Conservation (phyloP, 2,329 filamentous ascomycete species). For the Cadophora luteo-olivacea region DNA sequence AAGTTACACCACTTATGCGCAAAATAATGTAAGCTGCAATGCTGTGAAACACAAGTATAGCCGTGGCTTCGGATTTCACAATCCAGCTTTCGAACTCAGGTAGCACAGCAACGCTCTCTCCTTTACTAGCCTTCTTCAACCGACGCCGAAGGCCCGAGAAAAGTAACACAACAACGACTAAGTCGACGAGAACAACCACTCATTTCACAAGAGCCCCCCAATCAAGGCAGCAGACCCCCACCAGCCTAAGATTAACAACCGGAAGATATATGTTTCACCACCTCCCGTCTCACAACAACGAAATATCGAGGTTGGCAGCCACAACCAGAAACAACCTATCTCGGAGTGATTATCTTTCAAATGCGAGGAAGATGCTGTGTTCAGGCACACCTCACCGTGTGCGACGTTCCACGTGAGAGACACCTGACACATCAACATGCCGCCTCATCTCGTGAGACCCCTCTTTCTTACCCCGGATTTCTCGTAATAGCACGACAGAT, state of each 20-base stretch:
- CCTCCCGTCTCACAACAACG: slow-evolving; percentile 2
- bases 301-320: background rate
- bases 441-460: background rate
- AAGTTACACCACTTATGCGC: slow-evolving; percentile 2
- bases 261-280: slow-evolving; percentile 12
- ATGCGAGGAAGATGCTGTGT: background rate
- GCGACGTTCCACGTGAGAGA: slow-evolving; percentile 5
- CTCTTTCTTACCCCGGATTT: background rate
- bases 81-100: background rate
- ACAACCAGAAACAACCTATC: background rate
- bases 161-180: background rate
- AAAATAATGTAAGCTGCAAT: background rate
- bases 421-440: background rate
- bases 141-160: background rate
- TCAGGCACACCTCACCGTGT: slow-evolving; percentile 11
- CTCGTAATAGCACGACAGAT: background rate
- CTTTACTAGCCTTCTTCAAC: slow-evolving; percentile 3
- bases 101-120: slow-evolving; percentile 1
- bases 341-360: background rate
- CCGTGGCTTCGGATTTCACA: slow-evolving; percentile 1
- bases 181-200: background rate
- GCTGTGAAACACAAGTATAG: slow-evolving; percentile 1
- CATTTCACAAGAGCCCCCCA: background rate
- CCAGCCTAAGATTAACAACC: background rate
- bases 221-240: background rate